Evolutionary conservation across 176 grass and related monocot species (phyloP), one percentile per base, ranked within the genome.

Genomic region (Triticum urartu): DNA sequence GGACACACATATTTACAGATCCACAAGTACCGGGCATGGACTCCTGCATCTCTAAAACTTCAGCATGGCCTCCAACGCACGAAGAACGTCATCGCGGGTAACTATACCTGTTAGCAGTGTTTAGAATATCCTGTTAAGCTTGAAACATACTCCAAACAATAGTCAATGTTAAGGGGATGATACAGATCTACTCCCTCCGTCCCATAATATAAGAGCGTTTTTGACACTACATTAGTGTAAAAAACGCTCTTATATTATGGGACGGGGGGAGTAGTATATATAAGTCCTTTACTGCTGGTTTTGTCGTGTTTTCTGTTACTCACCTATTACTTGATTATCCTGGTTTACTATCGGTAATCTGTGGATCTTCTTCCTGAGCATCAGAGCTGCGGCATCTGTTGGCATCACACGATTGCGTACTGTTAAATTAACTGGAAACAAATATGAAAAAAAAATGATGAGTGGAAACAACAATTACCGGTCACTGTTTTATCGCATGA

Each of bases 351-450:
- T 82, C 43, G 95, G 95, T 82, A 95, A 74, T 88, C 84, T 98
- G 86, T 98, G 87, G 81, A 99, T 91, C 90, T 96, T 96, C 85
- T 56, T 94, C 75, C 87, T 94, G 56, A 99, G 90, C 97, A 96
- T 99, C 52, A 96, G 66, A 82, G 92, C 86, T 40, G 92, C 97
- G 60, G 97, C 97, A 91, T 99, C 97, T 99, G 92, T 81, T 81
- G 56, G 87, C 45, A 40, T 87, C 68, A 80, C 42, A 36, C 45
- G 20, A 33, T 33, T 86, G 45, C 0, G 40, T 72, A 66, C 25
- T 43, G 65, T 83, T 81, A 77, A 36, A 52, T 84, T 39, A 79
- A 83, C 36, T 82, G 52, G 61, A 64, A 40, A 1, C 5, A 14
- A 43, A 35, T 20, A 66, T 20, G 72, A 9, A 36, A 78, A 34